A percentile compares a stretch with the other conserved stretches of the same genome.
These are phyloP conservation scores for Pleomassaria siparia DNA, from an alignment of 2,329 filamentous ascomycete species.

Conservation along the genomic window DNA sequence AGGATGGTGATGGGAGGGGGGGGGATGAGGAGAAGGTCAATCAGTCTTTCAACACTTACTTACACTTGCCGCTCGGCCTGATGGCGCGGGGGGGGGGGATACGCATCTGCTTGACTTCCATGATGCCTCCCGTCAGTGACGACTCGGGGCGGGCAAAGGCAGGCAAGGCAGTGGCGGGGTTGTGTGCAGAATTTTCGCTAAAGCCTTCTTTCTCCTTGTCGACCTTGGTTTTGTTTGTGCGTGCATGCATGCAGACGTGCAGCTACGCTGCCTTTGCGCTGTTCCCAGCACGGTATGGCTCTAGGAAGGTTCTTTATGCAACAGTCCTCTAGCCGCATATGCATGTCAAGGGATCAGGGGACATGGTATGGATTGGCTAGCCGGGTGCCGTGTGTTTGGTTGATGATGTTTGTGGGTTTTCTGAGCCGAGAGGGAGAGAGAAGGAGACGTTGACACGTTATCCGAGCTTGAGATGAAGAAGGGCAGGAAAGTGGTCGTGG, in stretches of 20 bases:
- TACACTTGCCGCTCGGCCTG: neutral
- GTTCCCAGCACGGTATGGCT: too few relatives aligned
- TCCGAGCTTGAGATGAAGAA: neutral
- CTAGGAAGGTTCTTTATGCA: constrained; percentile 35
- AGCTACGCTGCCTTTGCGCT: neutral
- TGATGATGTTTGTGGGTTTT: neutral
- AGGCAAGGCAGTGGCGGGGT: neutral
- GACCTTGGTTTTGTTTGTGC: neutral
- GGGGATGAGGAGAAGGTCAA: too few relatives aligned
- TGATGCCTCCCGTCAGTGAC: constrained; percentile 1
- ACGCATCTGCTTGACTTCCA: neutral
- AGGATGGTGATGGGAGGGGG: neutral
- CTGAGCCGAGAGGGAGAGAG: too few relatives aligned
- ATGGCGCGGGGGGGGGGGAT: constrained; percentile 1
- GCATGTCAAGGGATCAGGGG: constrained; percentile 33
- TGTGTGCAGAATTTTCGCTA: neutral
- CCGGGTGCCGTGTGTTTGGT: constrained; percentile 2
- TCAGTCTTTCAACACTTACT: too few relatives aligned
- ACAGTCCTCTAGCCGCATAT: constrained; percentile 42
- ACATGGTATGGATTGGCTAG: constrained; percentile 8
- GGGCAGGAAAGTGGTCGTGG: neutral
- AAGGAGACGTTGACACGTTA: neutral
- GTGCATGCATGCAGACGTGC: neutral
- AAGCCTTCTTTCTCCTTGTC: neutral
- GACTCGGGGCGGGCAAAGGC: constrained; percentile 3